phyloP scores from a whole-genome alignment of 202 grass and related monocot species.

The Panicum virgatum region DNA sequence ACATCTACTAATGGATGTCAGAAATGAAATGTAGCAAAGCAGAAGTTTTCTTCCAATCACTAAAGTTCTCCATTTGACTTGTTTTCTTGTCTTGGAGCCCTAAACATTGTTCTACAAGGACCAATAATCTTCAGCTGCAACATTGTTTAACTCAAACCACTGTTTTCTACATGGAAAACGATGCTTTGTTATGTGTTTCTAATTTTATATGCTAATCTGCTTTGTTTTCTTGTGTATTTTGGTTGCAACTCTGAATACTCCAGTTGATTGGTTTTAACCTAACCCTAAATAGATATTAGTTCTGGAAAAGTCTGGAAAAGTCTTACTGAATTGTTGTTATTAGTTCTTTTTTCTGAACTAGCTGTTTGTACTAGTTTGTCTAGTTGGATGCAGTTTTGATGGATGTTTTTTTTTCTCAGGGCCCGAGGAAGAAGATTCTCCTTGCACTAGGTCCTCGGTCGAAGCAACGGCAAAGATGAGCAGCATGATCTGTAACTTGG shows the following conservation, averaged over 20 bases:
- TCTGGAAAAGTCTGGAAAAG: too few relatives aligned
- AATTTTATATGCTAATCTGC: not conserved
- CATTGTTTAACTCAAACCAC: not conserved
- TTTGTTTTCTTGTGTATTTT: not conserved
- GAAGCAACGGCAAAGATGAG: constrained; percentile 62
- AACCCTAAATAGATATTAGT: not conserved
- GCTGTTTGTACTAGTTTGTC: constrained; percentile 10
- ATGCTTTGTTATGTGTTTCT: not conserved
- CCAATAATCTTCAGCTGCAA: not conserved
- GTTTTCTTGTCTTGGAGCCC: not conserved
- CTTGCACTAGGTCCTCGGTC: constrained; percentile 63
- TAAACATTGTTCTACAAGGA: not conserved
- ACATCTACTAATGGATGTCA: not conserved
- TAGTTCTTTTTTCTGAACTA: not conserved
- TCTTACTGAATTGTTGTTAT: not conserved
- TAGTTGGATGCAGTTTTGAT: not conserved
- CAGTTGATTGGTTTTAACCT: not conserved
- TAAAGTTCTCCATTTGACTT: not conserved
- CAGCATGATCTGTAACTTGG: not conserved
- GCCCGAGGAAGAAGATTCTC: constrained; percentile 98
- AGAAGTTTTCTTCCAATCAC: not conserved
- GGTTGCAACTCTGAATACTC: not conserved
- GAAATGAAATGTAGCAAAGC: not conserved
- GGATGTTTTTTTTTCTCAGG: constrained; percentile 44
- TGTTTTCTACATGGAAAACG: too few relatives aligned